These are phyloP conservation scores for Neurospora intermedia DNA, from an alignment of 495 filamentous ascomycete genomes.

Conservation along the genomic window DNA sequence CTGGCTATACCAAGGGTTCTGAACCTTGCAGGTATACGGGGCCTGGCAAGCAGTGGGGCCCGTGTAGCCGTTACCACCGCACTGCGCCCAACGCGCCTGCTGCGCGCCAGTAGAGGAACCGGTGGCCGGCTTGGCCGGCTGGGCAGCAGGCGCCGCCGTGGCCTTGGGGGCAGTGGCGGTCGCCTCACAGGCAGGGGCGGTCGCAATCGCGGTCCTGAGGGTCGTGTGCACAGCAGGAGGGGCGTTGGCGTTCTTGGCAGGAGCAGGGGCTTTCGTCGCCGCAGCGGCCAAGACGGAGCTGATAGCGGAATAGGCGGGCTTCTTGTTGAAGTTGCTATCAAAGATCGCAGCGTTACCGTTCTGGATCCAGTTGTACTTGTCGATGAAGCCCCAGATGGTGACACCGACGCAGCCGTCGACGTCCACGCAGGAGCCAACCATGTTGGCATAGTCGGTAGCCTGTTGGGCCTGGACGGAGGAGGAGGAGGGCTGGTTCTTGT, in stretches of 20 bases:
- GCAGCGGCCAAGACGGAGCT: constrained; percentile 24
- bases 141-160: too few relatives aligned
- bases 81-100: constrained; percentile 27
- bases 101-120: constrained; percentile 2
- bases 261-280: constrained; percentile 9
- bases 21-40: constrained; percentile 28
- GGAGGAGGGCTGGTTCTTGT: constrained; percentile 28
- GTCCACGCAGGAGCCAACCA: constrained; percentile 46
- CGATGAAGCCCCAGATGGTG: constrained; percentile 55
- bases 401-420: constrained; percentile 46
- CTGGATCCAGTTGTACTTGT: constrained; percentile 45
- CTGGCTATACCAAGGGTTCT: constrained; percentile 34
- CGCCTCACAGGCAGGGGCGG: neutral
- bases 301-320: constrained; percentile 41
- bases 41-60: constrained; percentile 31
- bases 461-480: constrained; percentile 37
- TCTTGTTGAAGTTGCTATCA: constrained; percentile 39
- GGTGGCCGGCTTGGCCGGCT: constrained; percentile 4
- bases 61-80: constrained; percentile 28
- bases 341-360: constrained; percentile 48
- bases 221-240: constrained; percentile 10
- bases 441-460: constrained; percentile 42
- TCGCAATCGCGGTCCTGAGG: constrained; percentile 2
- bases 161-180: neutral
- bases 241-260: neutral